Evolutionary conservation across 2,329 filamentous ascomycete genomes (phyloP).

Genomic region (Clarireedia homoeocarpa): DNA sequence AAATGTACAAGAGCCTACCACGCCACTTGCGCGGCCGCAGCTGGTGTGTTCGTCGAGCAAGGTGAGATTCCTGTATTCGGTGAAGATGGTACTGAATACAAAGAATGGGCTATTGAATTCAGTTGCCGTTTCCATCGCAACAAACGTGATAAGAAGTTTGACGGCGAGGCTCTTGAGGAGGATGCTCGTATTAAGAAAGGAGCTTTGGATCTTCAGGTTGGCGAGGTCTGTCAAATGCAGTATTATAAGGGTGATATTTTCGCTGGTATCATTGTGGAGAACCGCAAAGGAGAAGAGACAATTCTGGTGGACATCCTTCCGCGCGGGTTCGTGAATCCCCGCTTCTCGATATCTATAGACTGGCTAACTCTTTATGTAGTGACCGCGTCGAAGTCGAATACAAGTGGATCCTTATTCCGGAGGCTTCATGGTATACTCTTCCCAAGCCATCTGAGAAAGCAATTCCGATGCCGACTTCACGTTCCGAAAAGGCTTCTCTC

Average conservation of each 20-base stretch:
- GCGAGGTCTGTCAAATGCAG: conserved; percentile 82
- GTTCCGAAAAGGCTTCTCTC: conserved; percentile 57
- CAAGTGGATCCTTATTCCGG: conserved; percentile 73
- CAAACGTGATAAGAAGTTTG: conserved; percentile 71
- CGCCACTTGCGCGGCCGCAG: conserved; percentile 85
- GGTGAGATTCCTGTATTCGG: conserved; percentile 79
- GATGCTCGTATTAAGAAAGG: conserved; percentile 61
- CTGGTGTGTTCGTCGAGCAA: conserved; percentile 85
- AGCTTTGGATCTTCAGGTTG: conserved; percentile 58
- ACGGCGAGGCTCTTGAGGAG: conserved; percentile 61
- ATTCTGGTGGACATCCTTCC: conserved; percentile 78
- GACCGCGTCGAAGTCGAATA: conserved; percentile 73
- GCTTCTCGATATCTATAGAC: conserved; percentile 1
- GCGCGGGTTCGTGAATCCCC: conserved; percentile 56
- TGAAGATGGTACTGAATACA: conserved; percentile 87
- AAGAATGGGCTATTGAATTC: conserved; percentile 84
- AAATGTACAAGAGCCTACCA: conserved; percentile 93
- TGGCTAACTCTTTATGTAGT: conserved; percentile 42
- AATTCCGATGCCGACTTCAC: conserved; percentile 59
- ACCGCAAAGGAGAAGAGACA: conserved; percentile 65
- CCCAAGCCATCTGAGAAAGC: conserved; percentile 69
- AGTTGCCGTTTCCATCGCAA: conserved; percentile 90
- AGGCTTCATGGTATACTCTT: conserved; percentile 61
- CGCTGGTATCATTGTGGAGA: conserved; percentile 81
- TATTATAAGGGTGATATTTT: conserved; percentile 80